phyloP scores from a whole-genome alignment of 2,329 filamentous ascomycete genomes.

The Didymella exigua region DNA sequence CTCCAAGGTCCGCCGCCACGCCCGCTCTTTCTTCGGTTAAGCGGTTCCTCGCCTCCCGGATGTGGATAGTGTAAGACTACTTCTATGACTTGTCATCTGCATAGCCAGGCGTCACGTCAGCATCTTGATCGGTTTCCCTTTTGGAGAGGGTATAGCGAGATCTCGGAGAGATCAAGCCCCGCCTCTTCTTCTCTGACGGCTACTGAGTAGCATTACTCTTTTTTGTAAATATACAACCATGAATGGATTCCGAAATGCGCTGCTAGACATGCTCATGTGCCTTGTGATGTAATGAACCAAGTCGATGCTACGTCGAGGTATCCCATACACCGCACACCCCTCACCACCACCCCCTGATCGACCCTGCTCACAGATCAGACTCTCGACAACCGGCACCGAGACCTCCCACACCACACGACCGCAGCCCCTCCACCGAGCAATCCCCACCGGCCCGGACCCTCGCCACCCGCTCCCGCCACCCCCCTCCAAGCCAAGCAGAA shows the following conservation, averaged over 20 bases:
- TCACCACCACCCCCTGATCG: too few relatives aligned
- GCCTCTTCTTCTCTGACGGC: conserved; percentile 11
- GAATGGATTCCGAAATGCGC: conserved; percentile 17
- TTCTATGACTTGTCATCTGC: conserved; percentile 12
- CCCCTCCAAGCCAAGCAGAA: too few relatives aligned
- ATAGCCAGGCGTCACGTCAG: conserved; percentile 16
- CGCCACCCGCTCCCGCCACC: too few relatives aligned
- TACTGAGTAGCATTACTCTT: conserved; percentile 17
- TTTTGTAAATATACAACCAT: conserved; percentile 16
- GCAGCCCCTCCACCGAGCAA: not conserved
- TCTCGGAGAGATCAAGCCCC: conserved; percentile 13
- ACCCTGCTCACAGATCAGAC: not conserved
- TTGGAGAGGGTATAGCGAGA: conserved; percentile 6
- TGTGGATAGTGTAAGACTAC: not conserved
- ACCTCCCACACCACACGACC: not conserved
- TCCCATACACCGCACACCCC: too few relatives aligned
- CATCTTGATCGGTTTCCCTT: conserved; percentile 14
- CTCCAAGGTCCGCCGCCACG: conserved; percentile 40
- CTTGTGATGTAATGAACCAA: not conserved
- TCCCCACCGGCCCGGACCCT: too few relatives aligned
- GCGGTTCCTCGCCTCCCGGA: conserved; percentile 30
- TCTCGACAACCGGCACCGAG: not conserved
- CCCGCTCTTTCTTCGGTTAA: conserved; percentile 48
- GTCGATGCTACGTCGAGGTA: too few relatives aligned
- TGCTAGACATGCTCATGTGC: not conserved